A percentile compares a stretch with the other conserved stretches of the same genome.
Conservation (phyloP, 1,284 basidiomycete species). For the Heterobasidion occidentale region DNA sequence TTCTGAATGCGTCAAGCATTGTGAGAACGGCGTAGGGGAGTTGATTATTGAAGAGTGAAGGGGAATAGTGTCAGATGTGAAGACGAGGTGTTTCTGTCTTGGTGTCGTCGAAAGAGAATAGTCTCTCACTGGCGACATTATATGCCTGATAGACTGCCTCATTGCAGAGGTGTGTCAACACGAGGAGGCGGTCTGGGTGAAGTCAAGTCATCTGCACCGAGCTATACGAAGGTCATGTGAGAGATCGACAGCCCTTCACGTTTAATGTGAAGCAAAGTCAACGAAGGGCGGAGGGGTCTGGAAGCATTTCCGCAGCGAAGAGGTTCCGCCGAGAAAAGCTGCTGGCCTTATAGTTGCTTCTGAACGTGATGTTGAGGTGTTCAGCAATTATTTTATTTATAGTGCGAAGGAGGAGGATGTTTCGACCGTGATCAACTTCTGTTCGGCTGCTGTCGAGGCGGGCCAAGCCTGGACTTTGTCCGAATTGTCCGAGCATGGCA, state of each 20-base stretch:
- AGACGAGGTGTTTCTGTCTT: background rate
- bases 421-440: too few species aligned
- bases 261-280: background rate
- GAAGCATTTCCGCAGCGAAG: too few species aligned
- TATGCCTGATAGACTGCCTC: background rate
- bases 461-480: too few species aligned
- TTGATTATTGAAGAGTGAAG: background rate
- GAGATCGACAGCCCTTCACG: constrained; percentile 6
- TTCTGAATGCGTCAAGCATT: constrained; percentile 67
- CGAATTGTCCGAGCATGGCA: too few species aligned
- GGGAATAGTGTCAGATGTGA: background rate
- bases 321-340: too few species aligned
- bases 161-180: constrained; percentile 1
- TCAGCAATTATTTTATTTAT: too few species aligned
- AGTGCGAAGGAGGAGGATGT: too few species aligned
- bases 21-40: constrained; percentile 9
- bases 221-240: background rate
- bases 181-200: background rate
- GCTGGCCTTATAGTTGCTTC: too few species aligned
- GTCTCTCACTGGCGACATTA: background rate
- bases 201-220: background rate
- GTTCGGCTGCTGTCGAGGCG: too few species aligned
- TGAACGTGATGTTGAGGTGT: too few species aligned
- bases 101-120: background rate
- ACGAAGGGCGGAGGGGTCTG: background rate